Conservation (phyloP, 1,284 basidiomycete genomes). For the Fomitopsis palustris region DNA sequence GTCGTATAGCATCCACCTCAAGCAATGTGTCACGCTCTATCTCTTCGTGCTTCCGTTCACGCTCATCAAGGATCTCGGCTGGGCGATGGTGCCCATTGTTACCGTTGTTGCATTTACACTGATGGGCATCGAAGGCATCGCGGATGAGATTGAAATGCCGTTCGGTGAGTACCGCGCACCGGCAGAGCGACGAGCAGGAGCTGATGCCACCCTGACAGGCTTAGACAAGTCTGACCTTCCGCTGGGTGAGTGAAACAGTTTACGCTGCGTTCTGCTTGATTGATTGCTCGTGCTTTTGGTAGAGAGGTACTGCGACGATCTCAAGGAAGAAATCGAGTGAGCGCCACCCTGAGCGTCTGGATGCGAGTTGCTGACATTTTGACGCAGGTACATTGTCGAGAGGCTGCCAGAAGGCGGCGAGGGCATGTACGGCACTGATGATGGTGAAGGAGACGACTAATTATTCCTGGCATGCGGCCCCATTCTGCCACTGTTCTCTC, state of each 20-base stretch:
- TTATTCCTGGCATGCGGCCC: background rate
- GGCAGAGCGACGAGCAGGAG: background rate
- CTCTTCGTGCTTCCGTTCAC: conserved; percentile 85
- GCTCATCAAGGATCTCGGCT: conserved; percentile 73
- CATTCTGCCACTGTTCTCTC: background rate
- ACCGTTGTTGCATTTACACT: conserved; percentile 84
- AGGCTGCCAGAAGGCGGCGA: conserved; percentile 75
- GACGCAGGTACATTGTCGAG: conserved; percentile 68
- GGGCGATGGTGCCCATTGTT: conserved; percentile 80
- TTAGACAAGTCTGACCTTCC: conserved; percentile 64
- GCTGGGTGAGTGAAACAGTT: conserved; percentile 44
- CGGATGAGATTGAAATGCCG: conserved; percentile 90
- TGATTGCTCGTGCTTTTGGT: conserved; percentile 13
- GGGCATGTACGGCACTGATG: conserved; percentile 62
- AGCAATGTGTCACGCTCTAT: conserved; percentile 90
- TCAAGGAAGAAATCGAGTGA: conserved; percentile 81
- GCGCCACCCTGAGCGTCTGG: conserved; percentile 19
- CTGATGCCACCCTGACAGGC: conserved; percentile 34
- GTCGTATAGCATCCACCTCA: conserved; percentile 85
- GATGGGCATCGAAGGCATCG: conserved; percentile 93
- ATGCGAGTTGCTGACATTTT: background rate
- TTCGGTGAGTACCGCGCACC: conserved; percentile 49
- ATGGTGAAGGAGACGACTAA: conserved; percentile 74
- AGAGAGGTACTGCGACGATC: conserved; percentile 83
- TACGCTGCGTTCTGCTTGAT: background rate